Conservation (phyloP, 345 rosid genomes). For the Bruguiera parviflora region DNA sequence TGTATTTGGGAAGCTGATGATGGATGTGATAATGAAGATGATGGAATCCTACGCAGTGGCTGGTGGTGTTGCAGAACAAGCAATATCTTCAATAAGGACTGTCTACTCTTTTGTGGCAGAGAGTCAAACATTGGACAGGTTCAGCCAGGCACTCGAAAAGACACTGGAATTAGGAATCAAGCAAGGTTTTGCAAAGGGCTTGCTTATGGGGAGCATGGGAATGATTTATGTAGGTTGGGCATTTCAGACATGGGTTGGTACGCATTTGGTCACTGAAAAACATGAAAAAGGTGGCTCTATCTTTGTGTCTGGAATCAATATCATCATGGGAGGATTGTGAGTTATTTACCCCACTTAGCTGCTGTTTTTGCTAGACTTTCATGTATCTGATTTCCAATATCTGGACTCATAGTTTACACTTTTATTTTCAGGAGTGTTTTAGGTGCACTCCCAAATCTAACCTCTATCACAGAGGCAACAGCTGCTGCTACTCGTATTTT, state of each 20-base stretch:
- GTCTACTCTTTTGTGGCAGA: conserved; percentile 64
- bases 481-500: conserved; percentile 42
- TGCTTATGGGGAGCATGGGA: conserved; percentile 75
- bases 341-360: conserved; percentile 6
- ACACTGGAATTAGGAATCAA: conserved; percentile 52
- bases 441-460: conserved; percentile 60
- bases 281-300: conserved; percentile 55
- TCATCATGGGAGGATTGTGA: conserved; percentile 69
- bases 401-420: conserved; percentile 15
- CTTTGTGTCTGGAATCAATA: conserved; percentile 54
- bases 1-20: conserved; percentile 60
- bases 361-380: background rate
- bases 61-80: conserved; percentile 67
- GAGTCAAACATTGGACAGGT: conserved; percentile 37
- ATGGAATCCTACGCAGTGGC: conserved; percentile 56
- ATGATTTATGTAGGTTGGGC: conserved; percentile 62
- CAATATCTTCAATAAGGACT: conserved; percentile 60
- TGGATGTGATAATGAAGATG: conserved; percentile 55
- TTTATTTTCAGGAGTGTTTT: conserved; percentile 45
- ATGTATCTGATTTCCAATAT: background rate
- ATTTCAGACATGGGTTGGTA: conserved; percentile 60
- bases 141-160: conserved; percentile 46
- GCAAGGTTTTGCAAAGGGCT: conserved; percentile 60
- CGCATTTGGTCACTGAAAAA: conserved; percentile 52
- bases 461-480: conserved; percentile 55